phyloP scores from a whole-genome alignment of 805 yeast genomes.

The Blastobotrys attinorum region DNA sequence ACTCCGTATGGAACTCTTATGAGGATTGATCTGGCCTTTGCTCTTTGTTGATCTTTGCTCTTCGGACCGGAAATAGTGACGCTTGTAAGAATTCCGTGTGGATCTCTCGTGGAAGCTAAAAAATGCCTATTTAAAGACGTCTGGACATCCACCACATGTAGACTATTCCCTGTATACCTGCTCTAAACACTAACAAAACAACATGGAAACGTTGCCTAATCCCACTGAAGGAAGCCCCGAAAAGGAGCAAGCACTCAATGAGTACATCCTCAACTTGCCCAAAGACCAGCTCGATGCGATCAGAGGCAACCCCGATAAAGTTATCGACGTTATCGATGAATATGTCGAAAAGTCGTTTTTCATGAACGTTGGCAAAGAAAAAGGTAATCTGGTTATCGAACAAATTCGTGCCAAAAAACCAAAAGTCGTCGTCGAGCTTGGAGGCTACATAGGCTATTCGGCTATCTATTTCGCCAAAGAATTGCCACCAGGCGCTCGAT shows the following conservation, averaged over 20 bases:
- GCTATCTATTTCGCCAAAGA: constrained; percentile 11
- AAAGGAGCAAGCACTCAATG: not conserved
- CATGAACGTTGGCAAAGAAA: constrained; percentile 7
- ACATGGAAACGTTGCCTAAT: too few species aligned
- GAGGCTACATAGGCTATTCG: constrained; percentile 10
- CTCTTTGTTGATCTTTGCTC: too few species aligned
- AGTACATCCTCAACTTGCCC: not conserved
- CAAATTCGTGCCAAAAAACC: constrained; percentile 1
- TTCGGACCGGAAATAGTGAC: too few species aligned
- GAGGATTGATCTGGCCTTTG: too few species aligned
- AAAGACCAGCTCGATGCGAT: not conserved
- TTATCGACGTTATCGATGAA: constrained; percentile 2
- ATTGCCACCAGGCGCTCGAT: constrained; percentile 10
- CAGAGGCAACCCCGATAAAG: constrained; percentile 6
- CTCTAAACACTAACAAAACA: too few species aligned
- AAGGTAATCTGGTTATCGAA: constrained; percentile 1
- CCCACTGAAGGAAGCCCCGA: too few species aligned
- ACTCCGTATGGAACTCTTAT: too few species aligned
- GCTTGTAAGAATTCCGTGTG: too few species aligned
- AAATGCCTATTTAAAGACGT: too few species aligned
- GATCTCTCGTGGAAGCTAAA: too few species aligned
- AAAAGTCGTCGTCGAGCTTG: constrained; percentile 3
- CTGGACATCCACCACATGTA: too few species aligned
- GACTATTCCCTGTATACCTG: too few species aligned
- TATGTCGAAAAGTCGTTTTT: constrained; percentile 3